Evolutionary conservation across 2,329 filamentous ascomycete genomes (phyloP).

Genomic region (Nectriaceae sp.): DNA sequence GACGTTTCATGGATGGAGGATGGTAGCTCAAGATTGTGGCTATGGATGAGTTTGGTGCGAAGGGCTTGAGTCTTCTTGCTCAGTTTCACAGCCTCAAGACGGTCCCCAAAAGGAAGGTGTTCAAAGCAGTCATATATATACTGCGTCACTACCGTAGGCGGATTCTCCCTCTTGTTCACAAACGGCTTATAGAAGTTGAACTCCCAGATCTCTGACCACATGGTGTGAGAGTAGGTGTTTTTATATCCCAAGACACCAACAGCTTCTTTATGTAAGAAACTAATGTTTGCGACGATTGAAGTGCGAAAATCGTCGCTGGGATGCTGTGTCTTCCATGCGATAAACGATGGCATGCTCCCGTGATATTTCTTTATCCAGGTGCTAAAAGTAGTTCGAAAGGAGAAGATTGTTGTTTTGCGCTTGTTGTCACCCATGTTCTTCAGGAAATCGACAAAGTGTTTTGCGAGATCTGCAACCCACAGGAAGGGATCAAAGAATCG

Average conservation of each 20-base stretch:
- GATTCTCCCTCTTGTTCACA: slow-evolving; percentile 9
- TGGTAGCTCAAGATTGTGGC: slow-evolving; percentile 30
- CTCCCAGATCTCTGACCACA: slow-evolving; percentile 57
- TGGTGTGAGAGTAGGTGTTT: slow-evolving; percentile 36
- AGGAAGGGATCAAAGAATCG: slow-evolving; percentile 64
- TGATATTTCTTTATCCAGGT: slow-evolving; percentile 57
- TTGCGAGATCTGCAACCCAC: slow-evolving; percentile 71
- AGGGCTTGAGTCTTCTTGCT: slow-evolving; percentile 28
- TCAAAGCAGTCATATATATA: slow-evolving; percentile 67
- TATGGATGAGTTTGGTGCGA: slow-evolving; percentile 29
- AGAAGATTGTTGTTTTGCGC: slow-evolving; percentile 47
- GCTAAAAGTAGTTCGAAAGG: slow-evolving; percentile 61
- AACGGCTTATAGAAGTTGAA: slow-evolving; percentile 36
- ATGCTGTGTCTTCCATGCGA: slow-evolving; percentile 55
- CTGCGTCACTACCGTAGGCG: slow-evolving; percentile 67
- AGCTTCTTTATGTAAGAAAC: slow-evolving; percentile 68
- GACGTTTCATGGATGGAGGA: slow-evolving; percentile 20
- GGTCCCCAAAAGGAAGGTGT: slow-evolving; percentile 59
- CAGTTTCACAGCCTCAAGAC: slow-evolving; percentile 44
- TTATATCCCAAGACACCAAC: slow-evolving; percentile 45
- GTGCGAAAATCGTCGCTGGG: slow-evolving; percentile 62
- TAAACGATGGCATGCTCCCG: slow-evolving; percentile 40
- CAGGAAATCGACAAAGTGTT: slow-evolving; percentile 72
- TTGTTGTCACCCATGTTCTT: slow-evolving; percentile 32
- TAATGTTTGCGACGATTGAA: slow-evolving; percentile 58